Evolutionary conservation across 352 stramenopile genomes (phyloP).

Genomic region (Pythium insidiosum): DNA sequence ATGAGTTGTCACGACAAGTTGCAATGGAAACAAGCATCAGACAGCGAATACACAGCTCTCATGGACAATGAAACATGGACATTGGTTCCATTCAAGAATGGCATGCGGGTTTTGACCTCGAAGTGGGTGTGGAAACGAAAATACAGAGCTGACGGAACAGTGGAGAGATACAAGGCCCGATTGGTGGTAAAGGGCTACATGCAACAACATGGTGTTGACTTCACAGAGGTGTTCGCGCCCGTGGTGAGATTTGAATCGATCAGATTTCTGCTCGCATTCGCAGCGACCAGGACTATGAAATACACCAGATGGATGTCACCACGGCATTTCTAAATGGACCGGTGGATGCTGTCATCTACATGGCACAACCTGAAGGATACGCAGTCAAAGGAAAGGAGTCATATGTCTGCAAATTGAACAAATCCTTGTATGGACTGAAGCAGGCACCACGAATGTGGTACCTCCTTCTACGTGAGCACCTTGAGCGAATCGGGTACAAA

Average conservation of each 20-base stretch:
- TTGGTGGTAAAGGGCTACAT: constrained; percentile 2
- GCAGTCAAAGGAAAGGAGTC: constrained; percentile 7
- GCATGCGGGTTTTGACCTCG: background rate
- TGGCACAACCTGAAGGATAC: constrained; percentile 14
- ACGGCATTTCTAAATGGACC: constrained; percentile 13
- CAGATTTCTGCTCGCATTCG: too few relatives aligned
- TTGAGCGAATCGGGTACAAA: constrained; percentile 9
- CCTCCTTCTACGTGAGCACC: constrained; percentile 3
- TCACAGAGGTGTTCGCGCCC: too few relatives aligned
- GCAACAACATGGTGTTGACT: constrained; percentile 2
- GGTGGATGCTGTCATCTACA: constrained; percentile 13
- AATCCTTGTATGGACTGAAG: constrained; percentile 16
- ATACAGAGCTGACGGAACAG: background rate
- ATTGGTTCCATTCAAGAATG: background rate
- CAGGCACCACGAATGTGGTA: constrained; percentile 18
- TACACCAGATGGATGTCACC: too few relatives aligned
- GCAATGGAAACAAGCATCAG: constrained; percentile 5
- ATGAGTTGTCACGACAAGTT: background rate
- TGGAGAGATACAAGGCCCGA: background rate
- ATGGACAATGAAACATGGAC: background rate
- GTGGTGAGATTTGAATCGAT: too few relatives aligned
- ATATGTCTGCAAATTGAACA: constrained; percentile 8
- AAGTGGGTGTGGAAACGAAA: background rate
- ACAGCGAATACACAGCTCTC: constrained; percentile 1
- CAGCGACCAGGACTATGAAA: too few relatives aligned